Base-by-base conservation (phyloP, 352 stramenopile species). In the Phytophthora aleatoria region DNA sequence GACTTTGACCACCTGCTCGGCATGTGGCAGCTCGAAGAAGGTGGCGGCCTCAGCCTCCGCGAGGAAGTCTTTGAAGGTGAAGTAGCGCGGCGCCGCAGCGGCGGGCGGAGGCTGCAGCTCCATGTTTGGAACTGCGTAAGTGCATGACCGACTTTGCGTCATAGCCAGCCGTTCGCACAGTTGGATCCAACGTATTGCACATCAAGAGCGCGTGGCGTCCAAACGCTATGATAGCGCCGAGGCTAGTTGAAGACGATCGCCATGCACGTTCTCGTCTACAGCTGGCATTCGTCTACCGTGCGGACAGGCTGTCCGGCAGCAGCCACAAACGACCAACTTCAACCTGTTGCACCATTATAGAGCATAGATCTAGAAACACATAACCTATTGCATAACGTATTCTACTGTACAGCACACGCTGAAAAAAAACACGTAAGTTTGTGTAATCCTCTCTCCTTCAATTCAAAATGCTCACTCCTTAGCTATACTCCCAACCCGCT, bases 31-130 rank as follows among this genome's bases (percentile, higher is more conserved):
- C 16, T 77, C 47, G 39, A 92, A 84, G 62, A 92, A 92, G 12
- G 62, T 30, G n/a, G 69, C 61, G 2, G 63, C 63, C 38, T 92
- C 81, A 3, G 63, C 64, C 10, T 69, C 50, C 13, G 79, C 65
- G 9, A 92, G 57, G 45, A 69, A 92, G 48, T 89, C 78, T 49
- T 85, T 85, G 50, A 92, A 89, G 36, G 64, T 89, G 59, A 85
- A 92, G 66, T 85, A 88, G 28, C 55, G 70, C 47, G 58, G 58
- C 20, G 33, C 13, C 4, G 33, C 13, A 41, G 35, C 38, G 30
- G 45, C 33, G 13, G 39, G 24, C 26, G 11, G 30, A 11, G 16
- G 13, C 35, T 33, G 16, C 3, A 31, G 36, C 20, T 31, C 10
- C 43, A 16, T 50, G 43, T 3, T 6, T 9, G 15, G 3, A 61